Evolutionary conservation across 1,284 basidiomycete species (phyloP).

Genomic region (Cryptococcus maquisensis): DNA sequence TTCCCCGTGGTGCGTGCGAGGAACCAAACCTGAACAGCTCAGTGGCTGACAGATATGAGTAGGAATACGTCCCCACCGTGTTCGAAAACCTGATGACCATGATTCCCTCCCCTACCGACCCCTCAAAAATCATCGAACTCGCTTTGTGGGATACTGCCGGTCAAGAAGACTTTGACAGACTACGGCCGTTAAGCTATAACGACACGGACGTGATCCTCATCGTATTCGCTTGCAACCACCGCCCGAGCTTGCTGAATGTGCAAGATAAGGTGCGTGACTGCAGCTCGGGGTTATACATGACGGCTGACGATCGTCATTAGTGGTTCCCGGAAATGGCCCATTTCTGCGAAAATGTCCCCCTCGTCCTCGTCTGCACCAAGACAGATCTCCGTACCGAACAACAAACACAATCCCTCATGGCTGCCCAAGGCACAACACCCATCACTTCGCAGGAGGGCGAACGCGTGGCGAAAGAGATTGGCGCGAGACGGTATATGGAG

Average conservation of each 20-base stretch:
- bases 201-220: slow-evolving; percentile 96
- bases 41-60: slow-evolving; percentile 7
- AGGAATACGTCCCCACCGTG: slow-evolving; percentile 96
- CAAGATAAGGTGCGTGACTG: slow-evolving; percentile 60
- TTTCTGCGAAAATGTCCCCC: slow-evolving; percentile 89
- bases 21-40: neutral
- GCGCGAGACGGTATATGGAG: slow-evolving; percentile 84
- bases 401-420: slow-evolving; percentile 83
- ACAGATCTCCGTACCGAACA: slow-evolving; percentile 84
- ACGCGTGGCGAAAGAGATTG: slow-evolving; percentile 80
- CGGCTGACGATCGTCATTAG: slow-evolving; percentile 48
- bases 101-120: slow-evolving; percentile 66
- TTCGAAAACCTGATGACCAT: slow-evolving; percentile 97
- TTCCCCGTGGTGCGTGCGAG: slow-evolving; percentile 62
- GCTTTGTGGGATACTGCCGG: slow-evolving; percentile 98
- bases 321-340: slow-evolving; percentile 98
- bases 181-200: slow-evolving; percentile 90
- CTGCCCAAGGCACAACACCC: slow-evolving; percentile 82
- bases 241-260: slow-evolving; percentile 89
- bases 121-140: slow-evolving; percentile 81
- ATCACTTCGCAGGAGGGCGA: slow-evolving; percentile 75
- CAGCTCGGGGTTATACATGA: neutral
- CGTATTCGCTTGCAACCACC: slow-evolving; percentile 95
- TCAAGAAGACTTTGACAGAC: slow-evolving; percentile 94
- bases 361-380: slow-evolving; percentile 85